Conservation (phyloP, 2,329 filamentous ascomycete species). For the Fusarium dimerum region DNA sequence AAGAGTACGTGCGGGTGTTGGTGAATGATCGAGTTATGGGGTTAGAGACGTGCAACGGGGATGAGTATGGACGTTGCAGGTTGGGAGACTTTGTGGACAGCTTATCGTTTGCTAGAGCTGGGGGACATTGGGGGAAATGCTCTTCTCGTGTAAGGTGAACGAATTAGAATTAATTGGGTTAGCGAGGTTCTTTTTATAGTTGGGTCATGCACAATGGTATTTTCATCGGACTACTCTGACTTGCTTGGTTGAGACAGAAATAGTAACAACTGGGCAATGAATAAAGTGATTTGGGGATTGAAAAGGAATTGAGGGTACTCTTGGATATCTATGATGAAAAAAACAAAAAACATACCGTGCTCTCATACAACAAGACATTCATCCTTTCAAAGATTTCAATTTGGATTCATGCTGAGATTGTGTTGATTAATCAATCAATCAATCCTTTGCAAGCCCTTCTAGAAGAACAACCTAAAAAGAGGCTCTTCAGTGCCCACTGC, state of each 20-base stretch:
- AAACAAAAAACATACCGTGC: no score
- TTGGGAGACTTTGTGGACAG: slow-evolving; percentile 72
- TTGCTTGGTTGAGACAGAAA: background rate
- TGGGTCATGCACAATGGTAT: background rate
- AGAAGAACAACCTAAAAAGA: no score
- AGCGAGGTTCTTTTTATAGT: slow-evolving; percentile 13
- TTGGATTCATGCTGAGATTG: no score
- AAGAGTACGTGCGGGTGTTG: slow-evolving; percentile 76
- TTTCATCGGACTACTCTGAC: no score
- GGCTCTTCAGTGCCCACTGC: no score
- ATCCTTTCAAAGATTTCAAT: no score
- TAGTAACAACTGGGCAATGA: background rate
- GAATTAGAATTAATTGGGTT: background rate
- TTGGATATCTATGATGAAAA: background rate
- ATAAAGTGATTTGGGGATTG: background rate
- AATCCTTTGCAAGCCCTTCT: no score
- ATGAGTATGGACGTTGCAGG: slow-evolving; percentile 70
- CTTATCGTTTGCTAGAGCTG: slow-evolving; percentile 69
- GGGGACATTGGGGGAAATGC: slow-evolving; percentile 67
- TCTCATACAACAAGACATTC: no score
- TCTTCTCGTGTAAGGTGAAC: background rate
- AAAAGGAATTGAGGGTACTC: background rate
- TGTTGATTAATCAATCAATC: no score
- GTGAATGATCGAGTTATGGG: slow-evolving; percentile 83
- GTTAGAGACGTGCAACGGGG: slow-evolving; percentile 68